These are phyloP conservation scores for Clavispora fructus DNA, from an alignment of 805 yeast species.

Conservation along the genomic window DNA sequence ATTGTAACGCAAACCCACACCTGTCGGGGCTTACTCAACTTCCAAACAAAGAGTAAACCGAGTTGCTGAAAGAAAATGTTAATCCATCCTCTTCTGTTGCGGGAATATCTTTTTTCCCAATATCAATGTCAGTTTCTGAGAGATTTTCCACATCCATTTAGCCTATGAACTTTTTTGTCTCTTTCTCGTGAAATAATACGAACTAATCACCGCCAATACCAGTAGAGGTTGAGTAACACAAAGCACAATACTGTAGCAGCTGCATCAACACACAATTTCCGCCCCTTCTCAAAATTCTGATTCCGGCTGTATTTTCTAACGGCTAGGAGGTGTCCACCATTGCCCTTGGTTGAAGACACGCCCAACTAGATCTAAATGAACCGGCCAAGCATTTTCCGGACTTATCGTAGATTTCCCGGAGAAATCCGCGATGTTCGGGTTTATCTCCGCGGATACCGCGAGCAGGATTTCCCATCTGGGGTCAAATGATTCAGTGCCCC, in stretches of 20 bases:
- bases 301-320: conserved; percentile 68
- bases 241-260: conserved; percentile 51
- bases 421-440: too few species aligned
- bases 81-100: conserved; percentile 9
- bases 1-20: conserved; percentile 66
- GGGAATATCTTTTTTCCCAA: conserved; percentile 28
- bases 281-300: conserved; percentile 59
- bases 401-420: too few species aligned
- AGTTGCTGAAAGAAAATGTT: conserved; percentile 76
- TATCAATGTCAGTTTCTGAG: conserved; percentile 45
- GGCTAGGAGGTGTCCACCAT: conserved; percentile 76
- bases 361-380: conserved; percentile 60
- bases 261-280: conserved; percentile 70
- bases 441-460: too few species aligned
- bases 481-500: too few species aligned
- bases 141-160: conserved; percentile 75
- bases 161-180: conserved; percentile 51
- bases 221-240: conserved; percentile 50
- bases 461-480: too few species aligned
- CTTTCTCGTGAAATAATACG: conserved; percentile 47
- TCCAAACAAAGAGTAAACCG: conserved; percentile 67
- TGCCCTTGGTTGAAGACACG: conserved; percentile 70
- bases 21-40: conserved; percentile 61
- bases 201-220: conserved; percentile 71
- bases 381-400: conserved; percentile 9